phyloP scores from a whole-genome alignment of 371 early-diverging fungal genomes.

The Mortierella sp. region DNA sequence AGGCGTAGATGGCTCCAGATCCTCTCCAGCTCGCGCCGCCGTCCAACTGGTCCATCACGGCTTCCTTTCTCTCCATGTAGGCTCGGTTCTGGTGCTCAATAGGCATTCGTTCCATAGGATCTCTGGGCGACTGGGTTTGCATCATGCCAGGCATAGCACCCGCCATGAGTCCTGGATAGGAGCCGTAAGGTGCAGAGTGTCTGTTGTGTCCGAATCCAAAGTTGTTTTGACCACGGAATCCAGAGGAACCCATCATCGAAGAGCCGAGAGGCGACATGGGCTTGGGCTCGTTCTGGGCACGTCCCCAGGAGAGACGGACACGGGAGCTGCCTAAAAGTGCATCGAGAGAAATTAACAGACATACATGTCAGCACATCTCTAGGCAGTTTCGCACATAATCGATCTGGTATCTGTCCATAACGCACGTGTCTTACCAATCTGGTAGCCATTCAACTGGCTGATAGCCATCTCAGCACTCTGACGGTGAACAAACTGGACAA shows the following conservation, averaged over 20 bases:
- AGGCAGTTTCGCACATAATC: no score
- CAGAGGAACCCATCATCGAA: constrained; percentile 32
- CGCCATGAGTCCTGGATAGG: constrained; percentile 24
- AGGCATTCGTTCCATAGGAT: constrained; percentile 59
- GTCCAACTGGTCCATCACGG: constrained; percentile 57
- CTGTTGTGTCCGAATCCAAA: constrained; percentile 38
- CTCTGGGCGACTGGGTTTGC: constrained; percentile 45
- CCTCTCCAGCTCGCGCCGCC: constrained; percentile 61
- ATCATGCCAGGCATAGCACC: constrained; percentile 47
- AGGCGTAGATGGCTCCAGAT: constrained; percentile 60
- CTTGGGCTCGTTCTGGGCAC: constrained; percentile 75
- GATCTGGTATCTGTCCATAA: no score
- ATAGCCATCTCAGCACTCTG: constrained; percentile 91
- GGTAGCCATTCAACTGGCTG: constrained; percentile 86
- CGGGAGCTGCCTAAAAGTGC: constrained; percentile 70
- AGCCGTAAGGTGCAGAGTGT: constrained; percentile 23
- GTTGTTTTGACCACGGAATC: constrained; percentile 36
- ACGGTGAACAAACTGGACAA: constrained; percentile 89
- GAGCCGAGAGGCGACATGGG: constrained; percentile 41
- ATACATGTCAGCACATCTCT: no score
- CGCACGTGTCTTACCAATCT: constrained; percentile 68
- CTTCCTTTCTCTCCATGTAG: constrained; percentile 61
- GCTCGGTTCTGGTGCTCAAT: constrained; percentile 61
- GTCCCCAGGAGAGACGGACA: constrained; percentile 93
- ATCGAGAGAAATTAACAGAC: neutral